Evolutionary conservation across 306 rosid genomes (phyloP), one percentile per base, ranked within the genome.

Genomic region (Trifolium dubium): DNA sequence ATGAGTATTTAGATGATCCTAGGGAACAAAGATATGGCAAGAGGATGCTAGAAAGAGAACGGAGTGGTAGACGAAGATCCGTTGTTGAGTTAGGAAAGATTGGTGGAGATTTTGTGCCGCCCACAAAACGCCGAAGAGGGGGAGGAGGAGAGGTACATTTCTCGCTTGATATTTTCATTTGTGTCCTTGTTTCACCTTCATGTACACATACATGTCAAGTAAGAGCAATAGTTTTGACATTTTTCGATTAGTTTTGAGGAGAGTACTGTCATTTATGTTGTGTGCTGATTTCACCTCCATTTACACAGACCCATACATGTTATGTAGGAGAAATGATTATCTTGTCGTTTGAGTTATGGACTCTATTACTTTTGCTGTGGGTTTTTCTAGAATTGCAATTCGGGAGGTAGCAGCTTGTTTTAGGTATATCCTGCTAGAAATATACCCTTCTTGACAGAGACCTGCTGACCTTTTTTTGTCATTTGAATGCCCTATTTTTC

Each of bases 111-210:
- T 75, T 64, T 62, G 75, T 78, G 67, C 79, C 85, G 2, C 83
- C 83, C 75, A 81, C 94, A 23, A 94, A 94, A 77, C 97, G 98
- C 39, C 87, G 97, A n/a, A 85, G 92, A 86, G 98, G 96, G 41
- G 98, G 98, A 75, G 96, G 89, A 82, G 98, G 94, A 86, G 85
- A 79, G 85, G 88, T 82, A 81, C 67, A 63, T 67, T 77, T 75
- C 72, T 73, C 67, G 34, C 62, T 74, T 84, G 70, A 34, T 29
- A 43, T 55, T 81, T 53, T 67, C 58, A 67, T 64, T 15, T 64
- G 13, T 67, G 71, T 59, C 60, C 19, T n/a, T 76, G 37, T 83
- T 77, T 87, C 66, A 40, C 58, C 43, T 46, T 6, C 54, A 46
- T 61, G 47, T 68, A 39, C 43, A 39, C 62, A 46, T 64, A 15